A percentile compares a stretch with the other conserved stretches of the same genome.
These are phyloP conservation scores for Apophysomyces ossiformis DNA, from an alignment of 371 early-diverging fungal genomes.

Conservation along the genomic window DNA sequence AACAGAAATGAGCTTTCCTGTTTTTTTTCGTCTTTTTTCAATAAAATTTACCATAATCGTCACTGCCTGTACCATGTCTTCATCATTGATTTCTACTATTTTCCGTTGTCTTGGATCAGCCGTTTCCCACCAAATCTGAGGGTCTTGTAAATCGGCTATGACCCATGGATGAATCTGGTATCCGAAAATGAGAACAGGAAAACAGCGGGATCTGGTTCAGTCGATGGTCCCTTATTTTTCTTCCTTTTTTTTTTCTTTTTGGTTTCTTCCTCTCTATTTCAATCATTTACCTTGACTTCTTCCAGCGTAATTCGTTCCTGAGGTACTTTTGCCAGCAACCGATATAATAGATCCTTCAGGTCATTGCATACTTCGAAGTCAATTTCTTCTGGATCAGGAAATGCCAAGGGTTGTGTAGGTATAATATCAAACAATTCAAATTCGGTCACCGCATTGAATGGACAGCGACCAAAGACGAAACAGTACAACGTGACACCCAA, in stretches of 20 bases:
- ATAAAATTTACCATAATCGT: constrained; percentile 35
- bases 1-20: not conserved
- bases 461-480: constrained; percentile 93
- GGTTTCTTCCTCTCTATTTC: not conserved
- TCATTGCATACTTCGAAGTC: constrained; percentile 32
- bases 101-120: constrained; percentile 43
- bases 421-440: constrained; percentile 94
- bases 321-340: constrained; percentile 88
- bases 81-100: constrained; percentile 30
- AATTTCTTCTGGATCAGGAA: constrained; percentile 33
- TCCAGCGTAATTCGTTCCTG: constrained; percentile 80
- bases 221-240: too few species aligned
- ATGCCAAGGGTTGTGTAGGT: constrained; percentile 63
- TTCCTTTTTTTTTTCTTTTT: not conserved
- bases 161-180: constrained; percentile 87
- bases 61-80: constrained; percentile 28
- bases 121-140: constrained; percentile 45
- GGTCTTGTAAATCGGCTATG: constrained; percentile 68
- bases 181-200: not conserved
- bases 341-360: constrained; percentile 69
- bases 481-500: constrained; percentile 99
- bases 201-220: too few species aligned
- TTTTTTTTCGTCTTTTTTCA: not conserved
- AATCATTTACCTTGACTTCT: constrained; percentile 71
- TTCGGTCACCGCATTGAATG: constrained; percentile 97